Base-by-base conservation (phyloP, 164 flowering plant species). In the Magnolia officinalis region DNA sequence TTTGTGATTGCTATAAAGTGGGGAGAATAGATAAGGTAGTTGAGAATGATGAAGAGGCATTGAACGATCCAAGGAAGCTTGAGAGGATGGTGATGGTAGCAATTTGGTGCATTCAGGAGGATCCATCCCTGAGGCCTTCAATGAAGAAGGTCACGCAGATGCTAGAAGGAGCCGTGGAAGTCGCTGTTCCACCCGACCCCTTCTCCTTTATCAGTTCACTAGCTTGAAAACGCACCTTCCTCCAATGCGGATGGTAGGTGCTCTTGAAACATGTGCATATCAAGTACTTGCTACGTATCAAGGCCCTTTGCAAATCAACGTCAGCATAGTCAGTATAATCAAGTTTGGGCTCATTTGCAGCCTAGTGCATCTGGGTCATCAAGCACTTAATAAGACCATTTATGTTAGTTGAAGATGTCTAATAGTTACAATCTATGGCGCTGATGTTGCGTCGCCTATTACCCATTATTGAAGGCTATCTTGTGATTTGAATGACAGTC, bases 51-150 rank as follows among this genome's bases (percentile, higher is more conserved):
- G 70, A 58, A 74, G 79, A 70, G 6, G 79, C 82, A 1, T 67
- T 50, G 74, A 64, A 70, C 24, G 84, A 78, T 65, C 21, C 26
- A 0, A 70, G 59, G 50, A 64, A 69, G 63, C 11, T 81, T 71
- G 75, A 78, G 29, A 76, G 65, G 81, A 18, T 76, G 72, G 66
- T 81, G 23, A 79, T 79, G 79, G 69, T 73, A 20, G 84, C 81
- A 11, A 67, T 81, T 26, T 81, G 84, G 84, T 81, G 84, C 68
- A 75, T 74, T 74, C 84, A 79, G 58, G 82, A 82, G 45, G 80
- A 79, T 4, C 78, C 80, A 10, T 70, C 70, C 26, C 50, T 76
- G 5, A 74, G 81, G 69, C 81, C 83, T 13, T 59, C 83, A 21
- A 81, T 81, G 83, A 81, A 61, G 74, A 73, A 76, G 61, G 83